Evolutionary conservation across 2,329 filamentous ascomycete genomes (phyloP).

Genomic region (Xylariomycetidae sp.): DNA sequence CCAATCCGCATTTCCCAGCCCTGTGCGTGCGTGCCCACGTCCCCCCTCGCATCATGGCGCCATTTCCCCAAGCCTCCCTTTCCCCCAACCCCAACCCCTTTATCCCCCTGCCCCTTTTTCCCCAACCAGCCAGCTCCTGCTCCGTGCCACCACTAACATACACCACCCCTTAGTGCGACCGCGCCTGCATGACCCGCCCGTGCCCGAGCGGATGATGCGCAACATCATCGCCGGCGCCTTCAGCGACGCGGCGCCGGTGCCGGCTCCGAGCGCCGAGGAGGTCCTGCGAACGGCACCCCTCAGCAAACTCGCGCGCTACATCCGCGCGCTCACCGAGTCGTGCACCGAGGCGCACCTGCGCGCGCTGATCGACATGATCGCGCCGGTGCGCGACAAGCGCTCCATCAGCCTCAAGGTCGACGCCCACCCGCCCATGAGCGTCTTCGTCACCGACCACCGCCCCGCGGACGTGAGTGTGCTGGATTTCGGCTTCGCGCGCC

Average conservation of each 20-base stretch:
- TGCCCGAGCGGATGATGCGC: conserved; percentile 29
- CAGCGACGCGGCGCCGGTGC: conserved; percentile 12
- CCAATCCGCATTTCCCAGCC: no score
- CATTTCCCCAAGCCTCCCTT: no score
- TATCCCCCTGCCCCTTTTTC: no score
- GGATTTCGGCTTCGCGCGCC: conserved; percentile 10
- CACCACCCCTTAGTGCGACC: no score
- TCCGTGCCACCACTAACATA: no score
- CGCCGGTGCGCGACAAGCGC: conserved; percentile 30
- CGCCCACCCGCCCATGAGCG: conserved; percentile 4
- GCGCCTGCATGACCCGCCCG: conserved; percentile 26
- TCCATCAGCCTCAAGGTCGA: conserved; percentile 6
- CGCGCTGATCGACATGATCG: conserved; percentile 15
- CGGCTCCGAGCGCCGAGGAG: conserved; percentile 25
- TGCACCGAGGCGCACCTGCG: conserved; percentile 26
- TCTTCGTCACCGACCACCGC: conserved; percentile 8
- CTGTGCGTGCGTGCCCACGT: no score
- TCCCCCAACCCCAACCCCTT: no score
- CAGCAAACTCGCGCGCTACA: conserved; percentile 23
- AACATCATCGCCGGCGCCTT: conserved; percentile 8
- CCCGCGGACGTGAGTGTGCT: conserved; percentile 2
- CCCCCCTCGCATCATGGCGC: no score
- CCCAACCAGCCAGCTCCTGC: no score
- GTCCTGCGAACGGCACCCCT: conserved; percentile 31
- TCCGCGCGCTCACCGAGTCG: conserved; percentile 31